A percentile compares a stretch with the other conserved stretches of the same genome.
These are phyloP conservation scores for Hyphopichia wangnamkhiaoensis DNA, from an alignment of 1,139 yeast genomes.

Conservation along the genomic window DNA sequence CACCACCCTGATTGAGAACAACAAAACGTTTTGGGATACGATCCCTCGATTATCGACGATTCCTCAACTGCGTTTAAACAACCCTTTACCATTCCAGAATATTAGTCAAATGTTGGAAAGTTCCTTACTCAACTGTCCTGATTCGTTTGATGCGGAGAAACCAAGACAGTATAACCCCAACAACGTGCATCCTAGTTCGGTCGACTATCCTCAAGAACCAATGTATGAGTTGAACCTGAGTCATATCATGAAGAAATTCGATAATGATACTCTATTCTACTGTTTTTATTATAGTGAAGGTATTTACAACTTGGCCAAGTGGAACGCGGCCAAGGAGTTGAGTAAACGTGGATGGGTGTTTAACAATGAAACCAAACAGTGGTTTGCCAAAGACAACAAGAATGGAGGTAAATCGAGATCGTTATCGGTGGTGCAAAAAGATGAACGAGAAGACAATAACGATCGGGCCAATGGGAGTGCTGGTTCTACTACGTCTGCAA, in stretches of 20 bases:
- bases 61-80: conserved; percentile 35
- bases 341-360: conserved; percentile 85
- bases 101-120: conserved; percentile 66
- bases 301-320: conserved; percentile 50
- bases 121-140: conserved; percentile 88
- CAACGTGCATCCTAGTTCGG: conserved; percentile 86
- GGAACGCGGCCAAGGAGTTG: conserved; percentile 82
- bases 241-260: conserved; percentile 68
- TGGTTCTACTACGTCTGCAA: no score
- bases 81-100: conserved; percentile 58
- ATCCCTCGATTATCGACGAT: conserved; percentile 31
- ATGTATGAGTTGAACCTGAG: conserved; percentile 55
- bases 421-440: conserved; percentile 30
- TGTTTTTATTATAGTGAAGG: conserved; percentile 77
- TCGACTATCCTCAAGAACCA: conserved; percentile 92
- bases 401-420: conserved; percentile 41
- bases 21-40: conserved; percentile 31
- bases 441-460: conserved; percentile 19
- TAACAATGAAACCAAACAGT: conserved; percentile 72
- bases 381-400: conserved; percentile 68
- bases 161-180: conserved; percentile 81
- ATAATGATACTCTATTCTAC: conserved; percentile 86
- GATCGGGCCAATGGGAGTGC: no score
- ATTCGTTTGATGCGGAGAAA: conserved; percentile 84
- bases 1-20: conserved; percentile 10